Evolutionary conservation across 495 filamentous ascomycete species (phyloP).

Genomic region (Talaromyces adpressus): DNA sequence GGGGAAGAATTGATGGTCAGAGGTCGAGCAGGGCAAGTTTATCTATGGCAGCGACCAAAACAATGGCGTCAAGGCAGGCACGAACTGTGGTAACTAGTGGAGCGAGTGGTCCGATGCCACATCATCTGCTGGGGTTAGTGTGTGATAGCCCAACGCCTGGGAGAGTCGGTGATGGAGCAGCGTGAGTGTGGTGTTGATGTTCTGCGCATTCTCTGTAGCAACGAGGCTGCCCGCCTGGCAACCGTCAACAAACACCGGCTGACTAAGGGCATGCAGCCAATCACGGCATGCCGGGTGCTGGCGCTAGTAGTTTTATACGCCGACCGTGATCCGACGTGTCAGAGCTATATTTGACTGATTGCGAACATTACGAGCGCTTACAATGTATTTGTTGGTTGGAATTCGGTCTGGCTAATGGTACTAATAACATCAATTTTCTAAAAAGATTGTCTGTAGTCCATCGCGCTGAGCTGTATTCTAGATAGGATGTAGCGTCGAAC

Average conservation of each 20-base stretch:
- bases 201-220: slow-evolving; percentile 7
- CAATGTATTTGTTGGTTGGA: neutral
- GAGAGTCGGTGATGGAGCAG: neutral
- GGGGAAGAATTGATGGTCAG: neutral
- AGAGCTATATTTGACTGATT: slow-evolving; percentile 4
- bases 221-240: slow-evolving; percentile 5
- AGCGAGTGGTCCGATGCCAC: slow-evolving; percentile 8
- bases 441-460: neutral
- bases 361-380: neutral
- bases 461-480: neutral
- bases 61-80: slow-evolving; percentile 6
- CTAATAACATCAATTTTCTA: neutral
- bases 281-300: slow-evolving; percentile 11
- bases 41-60: slow-evolving; percentile 8
- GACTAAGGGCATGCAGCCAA: neutral
- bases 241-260: slow-evolving; percentile 10
- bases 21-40: neutral
- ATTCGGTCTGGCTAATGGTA: neutral
- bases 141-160: neutral
- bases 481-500: too few species aligned
- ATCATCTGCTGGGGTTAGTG: slow-evolving; percentile 1
- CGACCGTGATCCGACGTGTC: slow-evolving; percentile 9
- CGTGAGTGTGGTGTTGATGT: slow-evolving; percentile 1
- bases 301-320: slow-evolving; percentile 4
- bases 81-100: slow-evolving; percentile 11